phyloP scores from a whole-genome alignment of 2,329 filamentous ascomycete genomes.

The Aspergillus novofumigatus region DNA sequence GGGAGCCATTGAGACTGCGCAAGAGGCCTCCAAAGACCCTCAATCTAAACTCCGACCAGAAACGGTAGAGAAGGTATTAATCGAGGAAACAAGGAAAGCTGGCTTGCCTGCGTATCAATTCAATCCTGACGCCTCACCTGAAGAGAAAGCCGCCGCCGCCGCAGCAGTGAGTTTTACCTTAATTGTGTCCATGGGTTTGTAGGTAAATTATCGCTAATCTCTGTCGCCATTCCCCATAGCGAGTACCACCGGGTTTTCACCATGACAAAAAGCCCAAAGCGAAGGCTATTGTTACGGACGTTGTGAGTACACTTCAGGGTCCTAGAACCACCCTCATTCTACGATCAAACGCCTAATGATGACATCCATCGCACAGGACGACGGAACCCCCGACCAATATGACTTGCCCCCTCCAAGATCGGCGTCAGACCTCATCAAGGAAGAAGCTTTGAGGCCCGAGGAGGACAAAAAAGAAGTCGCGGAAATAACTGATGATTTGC shows the following conservation, averaged over 20 bases:
- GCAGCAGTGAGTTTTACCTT: conserved; percentile 59
- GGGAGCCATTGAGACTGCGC: conserved; percentile 72
- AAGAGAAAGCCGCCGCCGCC: conserved; percentile 79
- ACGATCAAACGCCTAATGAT: neutral
- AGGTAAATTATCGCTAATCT: conserved; percentile 9
- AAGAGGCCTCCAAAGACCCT: conserved; percentile 51
- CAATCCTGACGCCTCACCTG: conserved; percentile 75
- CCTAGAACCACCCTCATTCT: conserved; percentile 1
- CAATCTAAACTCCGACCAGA: conserved; percentile 63
- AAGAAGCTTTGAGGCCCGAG: conserved; percentile 54
- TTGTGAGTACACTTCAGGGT: conserved; percentile 40
- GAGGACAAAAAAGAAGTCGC: conserved; percentile 49
- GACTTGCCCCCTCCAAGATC: conserved; percentile 74
- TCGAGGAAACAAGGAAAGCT: conserved; percentile 72
- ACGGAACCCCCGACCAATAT: conserved; percentile 64
- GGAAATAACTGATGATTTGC: conserved; percentile 51
- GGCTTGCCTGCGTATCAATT: conserved; percentile 80
- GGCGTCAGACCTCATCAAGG: conserved; percentile 37
- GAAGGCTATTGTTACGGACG: conserved; percentile 66
- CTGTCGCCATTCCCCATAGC: conserved; percentile 40
- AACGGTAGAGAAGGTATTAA: conserved; percentile 67
- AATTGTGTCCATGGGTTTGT: neutral
- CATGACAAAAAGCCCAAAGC: conserved; percentile 42
- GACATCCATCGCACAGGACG: conserved; percentile 46
- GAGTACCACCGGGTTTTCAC: conserved; percentile 61